These are phyloP conservation scores for Didymella sp. DNA, from an alignment of 2,329 filamentous ascomycete species.

Conservation along the genomic window DNA sequence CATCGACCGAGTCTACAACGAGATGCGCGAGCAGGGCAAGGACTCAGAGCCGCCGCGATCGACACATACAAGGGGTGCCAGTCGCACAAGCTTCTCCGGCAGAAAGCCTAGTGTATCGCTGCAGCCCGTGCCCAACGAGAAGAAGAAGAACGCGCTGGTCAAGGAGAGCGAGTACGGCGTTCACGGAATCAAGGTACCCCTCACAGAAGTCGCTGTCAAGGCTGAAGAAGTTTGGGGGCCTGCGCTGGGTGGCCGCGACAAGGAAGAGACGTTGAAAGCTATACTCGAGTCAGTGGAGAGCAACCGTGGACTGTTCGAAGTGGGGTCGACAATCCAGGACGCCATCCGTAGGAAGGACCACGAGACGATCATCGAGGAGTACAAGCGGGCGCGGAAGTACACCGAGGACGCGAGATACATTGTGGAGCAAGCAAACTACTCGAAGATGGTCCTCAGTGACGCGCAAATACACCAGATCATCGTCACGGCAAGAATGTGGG, in stretches of 20 bases:
- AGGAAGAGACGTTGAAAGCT: constrained; percentile 83
- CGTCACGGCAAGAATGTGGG: constrained; percentile 92
- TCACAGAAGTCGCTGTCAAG: constrained; percentile 90
- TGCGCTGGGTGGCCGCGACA: constrained; percentile 86
- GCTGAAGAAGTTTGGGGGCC: constrained; percentile 98
- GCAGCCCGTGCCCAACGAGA: constrained; percentile 55
- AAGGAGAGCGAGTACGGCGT: constrained; percentile 74
- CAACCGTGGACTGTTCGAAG: constrained; percentile 81
- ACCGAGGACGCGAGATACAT: constrained; percentile 78
- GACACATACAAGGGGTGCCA: constrained; percentile 71
- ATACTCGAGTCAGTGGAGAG: constrained; percentile 78
- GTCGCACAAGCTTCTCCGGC: constrained; percentile 63
- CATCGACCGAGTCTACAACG: constrained; percentile 97
- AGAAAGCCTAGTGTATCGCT: constrained; percentile 56
- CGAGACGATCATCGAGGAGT: constrained; percentile 85
- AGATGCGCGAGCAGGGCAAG: constrained; percentile 81
- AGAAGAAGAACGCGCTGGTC: constrained; percentile 85
- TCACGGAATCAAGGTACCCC: constrained; percentile 75
- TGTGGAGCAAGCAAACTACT: constrained; percentile 61
- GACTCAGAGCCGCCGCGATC: constrained; percentile 49
- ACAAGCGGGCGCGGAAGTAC: constrained; percentile 80
- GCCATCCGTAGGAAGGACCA: constrained; percentile 92
- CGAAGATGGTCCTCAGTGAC: constrained; percentile 69
- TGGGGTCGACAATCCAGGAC: constrained; percentile 78
- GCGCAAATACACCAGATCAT: constrained; percentile 84